Evolutionary conservation across 2,329 filamentous ascomycete species (phyloP).

Genomic region (Lachnellula suecica): DNA sequence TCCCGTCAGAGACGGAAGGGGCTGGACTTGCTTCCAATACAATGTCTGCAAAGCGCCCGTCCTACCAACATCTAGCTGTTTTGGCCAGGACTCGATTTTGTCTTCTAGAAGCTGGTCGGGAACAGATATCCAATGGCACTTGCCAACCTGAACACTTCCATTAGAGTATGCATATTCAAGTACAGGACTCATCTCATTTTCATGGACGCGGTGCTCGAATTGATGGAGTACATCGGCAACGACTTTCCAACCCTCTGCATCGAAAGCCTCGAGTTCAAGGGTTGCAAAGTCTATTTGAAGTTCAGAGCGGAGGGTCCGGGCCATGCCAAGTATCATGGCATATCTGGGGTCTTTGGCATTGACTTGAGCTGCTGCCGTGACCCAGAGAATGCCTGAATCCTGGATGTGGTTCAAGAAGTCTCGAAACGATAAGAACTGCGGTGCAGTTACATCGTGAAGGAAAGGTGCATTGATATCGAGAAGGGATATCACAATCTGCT

Average conservation of each 20-base stretch:
- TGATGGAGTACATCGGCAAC: conserved; percentile 33
- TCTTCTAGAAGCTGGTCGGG: conserved; percentile 11
- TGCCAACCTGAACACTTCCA: conserved; percentile 23
- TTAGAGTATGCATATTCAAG: conserved; percentile 30
- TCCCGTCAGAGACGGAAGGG: background rate
- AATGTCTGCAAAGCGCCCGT: conserved; percentile 17
- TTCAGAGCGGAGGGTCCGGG: conserved; percentile 27
- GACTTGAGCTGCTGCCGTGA: conserved; percentile 29
- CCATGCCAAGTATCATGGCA: conserved; percentile 33
- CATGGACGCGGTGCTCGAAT: conserved; percentile 1
- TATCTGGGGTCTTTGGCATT: conserved; percentile 30
- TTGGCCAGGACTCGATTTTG: background rate
- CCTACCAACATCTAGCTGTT: conserved; percentile 10
- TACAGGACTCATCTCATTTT: conserved; percentile 20
- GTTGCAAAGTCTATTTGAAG: conserved; percentile 10
- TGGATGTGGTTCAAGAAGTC: conserved; percentile 4
- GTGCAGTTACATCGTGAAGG: conserved; percentile 25
- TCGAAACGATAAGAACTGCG: conserved; percentile 15
- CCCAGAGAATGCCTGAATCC: conserved; percentile 31
- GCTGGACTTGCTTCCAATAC: conserved; percentile 12
- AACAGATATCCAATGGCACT: conserved; percentile 24
- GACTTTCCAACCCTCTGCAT: background rate
- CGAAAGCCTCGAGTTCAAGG: conserved; percentile 3
- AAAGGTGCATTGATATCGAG: conserved; percentile 20
- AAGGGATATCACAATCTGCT: conserved; percentile 16